A percentile compares a stretch with the other conserved stretches of the same genome.
Evolutionary conservation across 305 asterid genomes (phyloP).

Genomic region (Plantago coronopus): DNA sequence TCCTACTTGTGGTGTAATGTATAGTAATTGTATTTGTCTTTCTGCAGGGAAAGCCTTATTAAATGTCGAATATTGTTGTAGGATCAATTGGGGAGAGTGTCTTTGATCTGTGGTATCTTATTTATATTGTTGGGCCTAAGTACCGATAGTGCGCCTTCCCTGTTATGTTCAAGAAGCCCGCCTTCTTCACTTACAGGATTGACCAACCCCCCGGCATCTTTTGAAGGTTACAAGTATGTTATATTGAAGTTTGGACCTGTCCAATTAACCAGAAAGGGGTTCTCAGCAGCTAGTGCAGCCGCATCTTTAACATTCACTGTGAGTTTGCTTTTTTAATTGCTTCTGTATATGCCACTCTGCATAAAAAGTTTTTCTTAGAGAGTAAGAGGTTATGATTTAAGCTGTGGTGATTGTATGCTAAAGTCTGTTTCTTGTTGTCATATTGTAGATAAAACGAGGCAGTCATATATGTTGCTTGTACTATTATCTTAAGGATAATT

Average conservation of each 20-base stretch:
- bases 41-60: conserved; percentile 51
- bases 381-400: too few relatives aligned
- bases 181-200: conserved; percentile 69
- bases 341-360: not conserved
- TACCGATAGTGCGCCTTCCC: conserved; percentile 82
- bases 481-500: too few relatives aligned
- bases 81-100: conserved; percentile 94
- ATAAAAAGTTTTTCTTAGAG: not conserved
- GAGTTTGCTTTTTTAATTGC: conserved; percentile 26
- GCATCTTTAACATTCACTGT: conserved; percentile 92
- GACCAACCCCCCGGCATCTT: conserved; percentile 52
- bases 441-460: not conserved
- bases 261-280: conserved; percentile 74
- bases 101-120: conserved; percentile 75
- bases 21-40: conserved; percentile 32
- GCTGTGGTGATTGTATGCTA: not conserved
- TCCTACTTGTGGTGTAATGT: not conserved
- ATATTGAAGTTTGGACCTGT: conserved; percentile 77
- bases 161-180: conserved; percentile 69
- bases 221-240: conserved; percentile 69
- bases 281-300: conserved; percentile 72
- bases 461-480: too few relatives aligned
- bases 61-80: conserved; percentile 50
- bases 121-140: conserved; percentile 74
- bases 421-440: conserved; percentile 5